A percentile compares a stretch with the other conserved stretches of the same genome.
Conservation (phyloP, 169 alveolate genomes). For the Cryptosporidium muris region DNA sequence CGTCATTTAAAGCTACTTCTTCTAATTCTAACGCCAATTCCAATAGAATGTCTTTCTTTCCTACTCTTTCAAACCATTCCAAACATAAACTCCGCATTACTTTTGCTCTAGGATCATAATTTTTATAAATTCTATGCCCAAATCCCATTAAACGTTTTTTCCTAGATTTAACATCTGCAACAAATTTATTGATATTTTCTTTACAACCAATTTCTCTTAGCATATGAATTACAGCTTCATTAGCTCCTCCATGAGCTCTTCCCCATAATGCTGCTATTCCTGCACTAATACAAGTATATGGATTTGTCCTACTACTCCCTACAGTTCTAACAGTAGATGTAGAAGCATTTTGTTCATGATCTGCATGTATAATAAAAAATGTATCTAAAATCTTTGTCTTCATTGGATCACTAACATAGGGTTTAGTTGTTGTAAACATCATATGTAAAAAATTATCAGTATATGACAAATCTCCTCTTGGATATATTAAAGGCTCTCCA, state of each 20-base stretch:
- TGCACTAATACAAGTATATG: constrained; percentile 87
- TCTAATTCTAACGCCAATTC: constrained; percentile 86
- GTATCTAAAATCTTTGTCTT: constrained; percentile 82
- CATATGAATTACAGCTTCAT: constrained; percentile 88
- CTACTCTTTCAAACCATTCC: constrained; percentile 77
- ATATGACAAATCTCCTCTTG: constrained; percentile 75
- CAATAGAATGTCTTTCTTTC: constrained; percentile 77
- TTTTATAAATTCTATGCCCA: constrained; percentile 90
- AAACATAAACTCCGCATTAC: constrained; percentile 82
- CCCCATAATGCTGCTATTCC: constrained; percentile 89
- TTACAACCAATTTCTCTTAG: constrained; percentile 79
- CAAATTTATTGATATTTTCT: constrained; percentile 75
- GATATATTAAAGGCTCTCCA: constrained; percentile 86
- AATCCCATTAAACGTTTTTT: constrained; percentile 86
- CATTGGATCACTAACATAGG: constrained; percentile 75
- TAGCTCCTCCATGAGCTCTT: constrained; percentile 91
- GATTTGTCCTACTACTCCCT: constrained; percentile 82
- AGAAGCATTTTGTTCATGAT: constrained; percentile 89
- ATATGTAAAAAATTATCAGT: constrained; percentile 86
- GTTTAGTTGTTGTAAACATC: constrained; percentile 85
- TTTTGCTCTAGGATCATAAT: constrained; percentile 87
- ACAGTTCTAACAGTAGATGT: constrained; percentile 88
- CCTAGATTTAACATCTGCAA: constrained; percentile 81
- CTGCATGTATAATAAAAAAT: constrained; percentile 86
- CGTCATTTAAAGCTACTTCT: constrained; percentile 80